These are phyloP conservation scores for Backusella morwellensis DNA, from an alignment of 192 early-diverging fungal species.

Conservation along the genomic window DNA sequence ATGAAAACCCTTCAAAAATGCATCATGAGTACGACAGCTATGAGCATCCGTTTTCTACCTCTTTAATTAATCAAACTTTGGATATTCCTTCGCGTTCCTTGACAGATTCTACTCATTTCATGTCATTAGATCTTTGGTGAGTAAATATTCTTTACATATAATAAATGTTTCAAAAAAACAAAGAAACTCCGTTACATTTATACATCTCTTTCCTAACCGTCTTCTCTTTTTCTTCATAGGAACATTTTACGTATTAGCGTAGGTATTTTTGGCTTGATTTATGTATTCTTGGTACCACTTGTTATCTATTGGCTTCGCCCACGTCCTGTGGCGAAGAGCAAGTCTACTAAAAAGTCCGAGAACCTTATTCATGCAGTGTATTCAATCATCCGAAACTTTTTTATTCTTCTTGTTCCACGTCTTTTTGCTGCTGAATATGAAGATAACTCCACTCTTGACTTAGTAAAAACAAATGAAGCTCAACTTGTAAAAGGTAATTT, in stretches of 20 bases:
- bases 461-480: neutral
- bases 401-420: neutral
- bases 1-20: neutral
- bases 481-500: neutral
- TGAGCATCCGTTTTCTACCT: neutral
- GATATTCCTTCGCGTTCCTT: neutral
- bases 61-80: neutral
- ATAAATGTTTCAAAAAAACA: neutral
- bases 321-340: neutral
- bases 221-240: neutral
- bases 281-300: neutral
- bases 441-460: neutral
- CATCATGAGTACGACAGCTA: neutral
- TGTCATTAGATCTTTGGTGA: constrained; percentile 9
- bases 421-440: neutral
- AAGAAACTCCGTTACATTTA: neutral
- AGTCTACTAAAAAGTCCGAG: neutral
- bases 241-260: neutral
- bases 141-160: neutral
- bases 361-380: neutral
- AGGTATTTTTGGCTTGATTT: neutral
- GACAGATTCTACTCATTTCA: neutral
- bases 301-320: constrained; percentile 1
- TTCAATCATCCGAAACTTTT: neutral
- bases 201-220: neutral